Conservation (phyloP, 1,284 basidiomycete species). For the Malassezia furfur region DNA sequence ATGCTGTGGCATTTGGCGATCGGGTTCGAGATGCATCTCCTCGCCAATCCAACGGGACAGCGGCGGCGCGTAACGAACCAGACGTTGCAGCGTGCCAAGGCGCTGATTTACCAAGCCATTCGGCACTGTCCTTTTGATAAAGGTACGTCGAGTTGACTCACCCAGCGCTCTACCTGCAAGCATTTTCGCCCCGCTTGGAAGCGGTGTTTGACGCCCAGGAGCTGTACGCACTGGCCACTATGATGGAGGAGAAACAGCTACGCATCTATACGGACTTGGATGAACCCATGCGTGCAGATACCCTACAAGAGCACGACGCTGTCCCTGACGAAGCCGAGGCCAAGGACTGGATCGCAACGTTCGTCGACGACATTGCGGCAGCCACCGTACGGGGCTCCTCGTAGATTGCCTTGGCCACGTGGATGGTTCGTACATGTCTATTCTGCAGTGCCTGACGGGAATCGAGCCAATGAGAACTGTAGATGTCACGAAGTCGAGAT, state of each 20-base stretch:
- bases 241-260: conserved; percentile 11
- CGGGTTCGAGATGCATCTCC: background rate
- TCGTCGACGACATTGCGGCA: background rate
- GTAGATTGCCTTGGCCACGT: too few relatives aligned
- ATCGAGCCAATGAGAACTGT: too few relatives aligned
- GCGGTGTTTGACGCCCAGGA: conserved; percentile 5
- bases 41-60: background rate
- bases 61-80: background rate
- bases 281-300: background rate
- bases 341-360: background rate
- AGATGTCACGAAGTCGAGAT: too few relatives aligned
- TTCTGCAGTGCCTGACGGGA: too few relatives aligned
- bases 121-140: conserved; percentile 12
- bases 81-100: conserved; percentile 1
- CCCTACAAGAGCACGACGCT: background rate
- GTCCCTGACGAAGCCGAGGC: background rate
- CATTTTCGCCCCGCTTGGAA: background rate
- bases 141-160: background rate
- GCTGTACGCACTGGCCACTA: background rate
- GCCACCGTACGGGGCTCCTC: too few relatives aligned
- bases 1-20: conserved; percentile 7
- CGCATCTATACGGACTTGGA: conserved; percentile 6
- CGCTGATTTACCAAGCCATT: conserved; percentile 7
- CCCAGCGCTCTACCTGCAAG: background rate
- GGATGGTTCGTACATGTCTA: too few relatives aligned